phyloP scores from a whole-genome alignment of 176 grass and related monocot species.

The Carex parvula region DNA sequence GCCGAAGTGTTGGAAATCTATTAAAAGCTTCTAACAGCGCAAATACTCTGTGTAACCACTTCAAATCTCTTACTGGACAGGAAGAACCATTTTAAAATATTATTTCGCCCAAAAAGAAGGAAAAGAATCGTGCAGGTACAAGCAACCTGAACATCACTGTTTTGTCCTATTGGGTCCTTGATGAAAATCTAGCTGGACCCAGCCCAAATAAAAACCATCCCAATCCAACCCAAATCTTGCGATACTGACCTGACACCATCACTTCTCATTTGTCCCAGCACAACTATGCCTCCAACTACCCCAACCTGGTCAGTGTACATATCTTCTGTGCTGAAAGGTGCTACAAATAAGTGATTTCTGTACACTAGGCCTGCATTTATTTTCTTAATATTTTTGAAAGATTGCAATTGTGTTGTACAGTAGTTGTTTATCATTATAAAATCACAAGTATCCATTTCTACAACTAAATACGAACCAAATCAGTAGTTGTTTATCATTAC shows the following conservation, averaged over 20 bases:
- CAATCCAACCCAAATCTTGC: constrained; percentile 9
- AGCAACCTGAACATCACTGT: not conserved
- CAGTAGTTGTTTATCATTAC: constrained; percentile 23
- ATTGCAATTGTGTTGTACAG: not conserved
- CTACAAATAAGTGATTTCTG: not conserved
- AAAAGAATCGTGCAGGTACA: not conserved
- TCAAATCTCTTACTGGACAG: not conserved
- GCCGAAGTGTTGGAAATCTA: not conserved
- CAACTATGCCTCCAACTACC: constrained; percentile 11
- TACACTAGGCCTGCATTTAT: not conserved
- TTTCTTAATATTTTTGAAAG: not conserved
- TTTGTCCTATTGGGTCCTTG: not conserved
- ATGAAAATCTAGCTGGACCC: constrained; percentile 6
- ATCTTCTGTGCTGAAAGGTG: not conserved
- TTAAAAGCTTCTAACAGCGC: not conserved
- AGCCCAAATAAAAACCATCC: constrained; percentile 14
- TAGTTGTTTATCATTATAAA: not conserved
- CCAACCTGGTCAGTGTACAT: constrained; percentile 1
- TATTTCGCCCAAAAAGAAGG: not conserved
- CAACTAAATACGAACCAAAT: not conserved
- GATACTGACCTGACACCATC: constrained; percentile 10
- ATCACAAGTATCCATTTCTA: not conserved
- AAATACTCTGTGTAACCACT: no score
- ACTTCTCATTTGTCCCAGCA: constrained; percentile 8
- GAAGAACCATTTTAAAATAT: no score